Base-by-base conservation (phyloP, 257 asterid species). In the Jacaranda copaia region DNA sequence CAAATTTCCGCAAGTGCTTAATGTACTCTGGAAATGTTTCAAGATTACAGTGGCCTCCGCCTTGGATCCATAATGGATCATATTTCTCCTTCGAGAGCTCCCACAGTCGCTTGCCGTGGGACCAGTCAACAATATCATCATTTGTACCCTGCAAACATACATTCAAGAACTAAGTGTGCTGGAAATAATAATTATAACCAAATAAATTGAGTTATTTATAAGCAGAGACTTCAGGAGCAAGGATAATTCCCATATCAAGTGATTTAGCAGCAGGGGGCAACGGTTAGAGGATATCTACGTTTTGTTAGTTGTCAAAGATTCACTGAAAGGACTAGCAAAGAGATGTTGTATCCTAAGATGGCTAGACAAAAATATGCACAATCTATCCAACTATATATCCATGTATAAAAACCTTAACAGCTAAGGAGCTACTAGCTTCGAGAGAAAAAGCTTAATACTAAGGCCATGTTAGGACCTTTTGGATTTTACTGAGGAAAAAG, bases 21-120 rank as follows among this genome's bases (percentile, higher is more conserved):
- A 96, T 92, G 86, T 89, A 96, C 84, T 90, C 98, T 0, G 96
- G 98, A 76, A 87, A 96, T 8, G 98, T 96, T 77, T 96, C 99
- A 11, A 96, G 90, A 83, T 96, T 96, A 85, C 99, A 93, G 65
- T 96, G 99, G n/a, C 99, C 97, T 51, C 98, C 98, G 4, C 99
- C 99, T 83, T 89, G 81, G 56, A 96, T 89, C 99, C 99, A 96
- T 74, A 93, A 75, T 0, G 97, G 99, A 51, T 96, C 99, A 18
- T 96, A 96, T 81, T 96, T 96, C 82, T 96, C 99, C 82, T 82
- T 80, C 5, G 99, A 84, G n/a, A 96, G 97, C 86, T 96, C 98
- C 97, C 98, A 92, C 15, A 91, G 80, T 72, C 98, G 87, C 88
- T 96, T 96, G 8, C 99, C 99, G 13, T 93, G 98, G 66, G 98